phyloP scores from a whole-genome alignment of 257 asterid species.

The Gardenia jasminoides region DNA sequence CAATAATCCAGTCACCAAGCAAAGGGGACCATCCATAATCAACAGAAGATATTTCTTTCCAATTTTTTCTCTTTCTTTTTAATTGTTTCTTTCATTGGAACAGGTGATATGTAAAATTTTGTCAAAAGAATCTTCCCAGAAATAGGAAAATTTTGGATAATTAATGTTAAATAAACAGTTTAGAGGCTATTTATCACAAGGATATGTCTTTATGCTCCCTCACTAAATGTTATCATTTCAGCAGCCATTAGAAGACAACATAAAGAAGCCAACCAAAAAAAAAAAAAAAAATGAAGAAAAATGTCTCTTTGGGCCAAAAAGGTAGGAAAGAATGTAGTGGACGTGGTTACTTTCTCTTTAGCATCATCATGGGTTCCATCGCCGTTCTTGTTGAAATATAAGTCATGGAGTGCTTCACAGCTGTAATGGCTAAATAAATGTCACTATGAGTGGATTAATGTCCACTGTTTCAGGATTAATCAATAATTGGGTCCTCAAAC shows the following conservation, averaged over 20 bases:
- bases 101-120: no score
- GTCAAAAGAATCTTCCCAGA: no score
- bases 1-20: background rate
- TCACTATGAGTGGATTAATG: no score
- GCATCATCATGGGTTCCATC: no score
- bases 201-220: no score
- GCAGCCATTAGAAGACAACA: background rate
- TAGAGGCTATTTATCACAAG: no score
- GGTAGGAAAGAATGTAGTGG: background rate
- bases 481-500: background rate
- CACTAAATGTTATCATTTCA: background rate
- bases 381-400: no score
- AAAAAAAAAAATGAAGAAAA: no score
- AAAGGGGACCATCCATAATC: background rate
- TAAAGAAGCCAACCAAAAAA: no score
- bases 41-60: background rate
- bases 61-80: background rate
- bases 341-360: background rate
- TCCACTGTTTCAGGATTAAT: no score
- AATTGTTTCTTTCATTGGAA: background rate
- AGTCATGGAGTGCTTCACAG: background rate
- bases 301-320: background rate
- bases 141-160: no score
- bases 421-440: background rate
- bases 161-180: no score